These are phyloP conservation scores for Pichia sp. DNA, from an alignment of 1,139 yeast genomes.

Conservation along the genomic window DNA sequence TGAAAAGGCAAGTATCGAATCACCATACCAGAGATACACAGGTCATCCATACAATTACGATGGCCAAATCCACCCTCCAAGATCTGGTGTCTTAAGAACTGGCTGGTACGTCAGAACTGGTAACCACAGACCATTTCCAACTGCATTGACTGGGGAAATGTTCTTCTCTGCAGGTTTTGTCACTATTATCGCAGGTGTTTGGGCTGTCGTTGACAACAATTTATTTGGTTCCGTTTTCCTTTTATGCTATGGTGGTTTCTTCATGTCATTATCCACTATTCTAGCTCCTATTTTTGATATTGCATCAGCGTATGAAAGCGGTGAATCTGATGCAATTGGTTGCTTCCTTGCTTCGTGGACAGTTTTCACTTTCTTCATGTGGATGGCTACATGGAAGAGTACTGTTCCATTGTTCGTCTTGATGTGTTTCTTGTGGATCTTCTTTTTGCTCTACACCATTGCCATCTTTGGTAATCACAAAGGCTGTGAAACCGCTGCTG, in stretches of 20 bases:
- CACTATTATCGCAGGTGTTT: conserved; percentile 62
- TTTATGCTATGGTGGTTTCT: conserved; percentile 40
- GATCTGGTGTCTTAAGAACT: conserved; percentile 33
- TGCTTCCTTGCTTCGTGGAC: conserved; percentile 45
- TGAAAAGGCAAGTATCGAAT: too few relatives aligned
- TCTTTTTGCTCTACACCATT: conserved; percentile 43
- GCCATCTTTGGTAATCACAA: conserved; percentile 39
- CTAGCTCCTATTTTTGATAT: conserved; percentile 37
- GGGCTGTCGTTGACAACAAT: conserved; percentile 61
- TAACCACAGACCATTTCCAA: conserved; percentile 33
- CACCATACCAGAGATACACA: too few relatives aligned
- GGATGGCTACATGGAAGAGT: conserved; percentile 43
- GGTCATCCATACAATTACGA: conserved; percentile 20
- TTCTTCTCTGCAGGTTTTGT: conserved; percentile 64
- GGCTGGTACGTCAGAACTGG: conserved; percentile 29
- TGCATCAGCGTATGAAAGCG: conserved; percentile 30
- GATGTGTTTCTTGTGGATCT: conserved; percentile 39
- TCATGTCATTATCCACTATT: conserved; percentile 38
- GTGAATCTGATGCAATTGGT: conserved; percentile 37
- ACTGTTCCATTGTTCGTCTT: conserved; percentile 41
- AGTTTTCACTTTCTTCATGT: conserved; percentile 42
- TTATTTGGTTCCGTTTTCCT: conserved; percentile 41
- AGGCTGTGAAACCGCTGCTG: conserved; percentile 41
- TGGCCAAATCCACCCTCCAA: conserved; percentile 28
- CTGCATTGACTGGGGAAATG: conserved; percentile 46